Evolutionary conservation across 2,329 filamentous ascomycete species (phyloP), one percentile per base, ranked within the genome.

Genomic region (Xylariaceae sp.): DNA sequence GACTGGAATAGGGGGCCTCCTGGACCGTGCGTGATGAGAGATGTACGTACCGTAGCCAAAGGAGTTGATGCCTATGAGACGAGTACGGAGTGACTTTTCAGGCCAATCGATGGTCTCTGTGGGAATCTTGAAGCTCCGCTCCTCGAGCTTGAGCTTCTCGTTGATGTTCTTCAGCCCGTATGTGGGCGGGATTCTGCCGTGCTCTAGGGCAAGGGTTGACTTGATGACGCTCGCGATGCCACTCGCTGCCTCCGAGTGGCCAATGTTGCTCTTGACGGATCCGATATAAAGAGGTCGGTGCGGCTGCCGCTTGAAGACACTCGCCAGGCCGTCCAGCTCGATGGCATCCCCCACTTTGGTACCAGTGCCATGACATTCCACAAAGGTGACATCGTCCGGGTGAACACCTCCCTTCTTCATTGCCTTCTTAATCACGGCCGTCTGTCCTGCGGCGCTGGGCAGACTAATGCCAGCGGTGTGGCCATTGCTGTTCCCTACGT

Each of bases 391-490:
- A 41, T 54, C 61, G 38, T 7, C 22, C 31, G 44, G 55, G 19
- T 39, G 51, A 0, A 68, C 58, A 5, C 62, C 70, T 0, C 68
- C 66, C 5, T 50, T 47, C 0, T 17, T n/a, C 50, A 75, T 75
- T 0, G 66, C 64, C 11, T 58, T 54, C 19, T 61, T 47, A 15
- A 73, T 72, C 0, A 72, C 52, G 0, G 45, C 56, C 9, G 58
- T 60, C 49, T 77, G 75, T 0, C 44, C 3, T 0, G 35, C 39
- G 1, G 39, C 32, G 15, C 56, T 75, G 0, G 78, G 78, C 38
- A 72, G 66, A 0, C 74, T 74, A 32, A 80, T 73, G 0, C 75
- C 76, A 3, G 61, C 9, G 59, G 75, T 66, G 22, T 49, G 62
- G 2, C 76, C 76, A 50, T 77, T 73, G 0, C 56, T 60, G 31